Evolutionary conservation across 2,329 filamentous ascomycete genomes (phyloP), one percentile per base, ranked within the genome.

Genomic region (Taxawa tesnikishii): DNA sequence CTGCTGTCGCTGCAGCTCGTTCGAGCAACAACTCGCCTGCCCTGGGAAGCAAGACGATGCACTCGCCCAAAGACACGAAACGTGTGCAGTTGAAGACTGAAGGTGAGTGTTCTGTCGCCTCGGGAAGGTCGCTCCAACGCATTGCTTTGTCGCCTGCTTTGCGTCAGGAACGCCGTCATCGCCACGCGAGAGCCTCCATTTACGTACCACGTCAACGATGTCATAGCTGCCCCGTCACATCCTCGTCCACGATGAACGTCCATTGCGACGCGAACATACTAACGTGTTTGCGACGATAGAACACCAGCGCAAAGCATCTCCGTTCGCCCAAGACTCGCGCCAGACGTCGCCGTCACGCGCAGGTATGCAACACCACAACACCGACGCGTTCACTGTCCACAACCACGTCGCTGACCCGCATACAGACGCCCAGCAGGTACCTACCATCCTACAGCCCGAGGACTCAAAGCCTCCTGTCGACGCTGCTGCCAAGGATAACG

Each of bases 381-480:
- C n/a, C n/a, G n/a, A n/a, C n/a, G n/a, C n/a, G n/a, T n/a, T 23
- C 19, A n/a, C 19, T 23, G 8, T 23, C 19, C 8, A 8, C 19
- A 23, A 8, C 19, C 8, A 8, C 19, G n/a, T 23, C n/a, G 19
- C 19, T n/a, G n/a, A n/a, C n/a, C n/a, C n/a, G n/a, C 19, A 23
- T 23, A 23, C 19, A 8, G 19, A 8, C 19, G 8, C n/a, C 8
- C 33, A 49, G 45, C 34, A 34, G 30, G 37, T 53, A n/a, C 51
- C 51, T 10, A 49, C 48, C 28, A 53, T 54, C 37, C 51, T 48
- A 33, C 49, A 51, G 35, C 50, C 51, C 17, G 51, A 54, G 30
- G 46, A 51, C 19, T 33, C 33, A 31, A 43, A 39, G 23, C 26
- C 34, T 17, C 26, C 50, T 31, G 47, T 48, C 32, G 45, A 50